A percentile compares a stretch with the other conserved stretches of the same genome.
phyloP scores from a whole-genome alignment of 2,329 filamentous ascomycete species.

The Monilinia aucupariae region DNA sequence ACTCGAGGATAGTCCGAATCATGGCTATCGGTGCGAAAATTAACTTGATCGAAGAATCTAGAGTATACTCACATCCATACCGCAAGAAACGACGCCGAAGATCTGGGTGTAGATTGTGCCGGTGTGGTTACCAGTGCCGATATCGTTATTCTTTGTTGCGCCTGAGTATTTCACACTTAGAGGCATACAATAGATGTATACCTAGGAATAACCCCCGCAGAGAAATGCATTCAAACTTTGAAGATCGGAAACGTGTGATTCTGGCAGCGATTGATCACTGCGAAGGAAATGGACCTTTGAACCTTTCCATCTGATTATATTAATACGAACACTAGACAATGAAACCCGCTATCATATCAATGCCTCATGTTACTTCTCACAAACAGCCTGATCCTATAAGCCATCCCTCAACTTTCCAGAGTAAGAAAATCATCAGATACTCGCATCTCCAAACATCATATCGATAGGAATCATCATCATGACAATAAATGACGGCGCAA shows the following conservation, averaged over 20 bases:
- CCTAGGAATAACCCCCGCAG: not conserved
- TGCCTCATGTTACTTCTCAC: not conserved
- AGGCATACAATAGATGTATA: not conserved
- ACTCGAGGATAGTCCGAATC: too few species aligned
- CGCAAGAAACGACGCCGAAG: too few species aligned
- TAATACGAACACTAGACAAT: too few species aligned
- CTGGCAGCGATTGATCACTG: not conserved
- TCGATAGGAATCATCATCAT: not conserved
- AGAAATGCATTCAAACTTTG: not conserved
- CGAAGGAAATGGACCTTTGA: not conserved
- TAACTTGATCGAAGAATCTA: too few species aligned
- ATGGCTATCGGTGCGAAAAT: too few species aligned
- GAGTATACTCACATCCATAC: too few species aligned
- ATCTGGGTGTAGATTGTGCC: too few species aligned
- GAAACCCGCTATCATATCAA: not conserved
- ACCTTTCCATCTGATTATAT: not conserved
- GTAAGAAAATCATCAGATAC: not conserved
- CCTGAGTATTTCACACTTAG: not conserved
- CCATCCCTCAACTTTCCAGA: not conserved
- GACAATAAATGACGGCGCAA: not conserved
- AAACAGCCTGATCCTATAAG: not conserved
- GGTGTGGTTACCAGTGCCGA: too few species aligned
- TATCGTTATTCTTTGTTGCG: too few species aligned
- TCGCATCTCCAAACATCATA: not conserved
- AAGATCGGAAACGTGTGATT: not conserved